Base-by-base conservation (phyloP, 202 grass and related monocot genomes). In the Panicum hallii region DNA sequence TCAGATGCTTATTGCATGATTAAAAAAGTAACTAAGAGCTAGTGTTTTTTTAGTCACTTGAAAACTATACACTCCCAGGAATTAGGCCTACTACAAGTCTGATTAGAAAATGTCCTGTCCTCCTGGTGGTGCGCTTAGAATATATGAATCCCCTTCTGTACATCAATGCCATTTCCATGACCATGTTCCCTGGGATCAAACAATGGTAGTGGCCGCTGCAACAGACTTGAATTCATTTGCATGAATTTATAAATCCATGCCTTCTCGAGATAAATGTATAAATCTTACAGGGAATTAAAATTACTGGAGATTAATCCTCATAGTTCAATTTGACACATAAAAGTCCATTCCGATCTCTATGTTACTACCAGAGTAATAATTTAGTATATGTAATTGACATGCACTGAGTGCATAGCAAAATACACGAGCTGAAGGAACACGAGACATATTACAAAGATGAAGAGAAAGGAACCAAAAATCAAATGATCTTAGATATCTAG, bases 321-420 rank as follows among this genome's bases (percentile, higher is more conserved):
- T 23, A 61, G 47, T 30, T 36, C 3, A 34, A 3, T 26, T 34
- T 38, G 16, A 17, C 74, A 11, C 4, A 65, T 34, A 20, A n/a
- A 55, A 55, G 3, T 22, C 16, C n/a, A 45, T 42, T 66, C 9
- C 55, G 3, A 53, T 2, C 52, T 1, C 7, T 38, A 57, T 80
- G 42, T 30, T 1, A 45, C 22, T 55, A 71, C 22, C 41, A 3
- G 5, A 45, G 36, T 58, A 44, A 13, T 44, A 77, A 44, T 16
- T 72, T 72, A 65, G 60, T 54, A 74, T 45, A 88, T 11, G 26
- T 79, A 71, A 85, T 63, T 82, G 49, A 78, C 80, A 84, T 57
- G 75, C 74, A 81, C 34, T 85, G 50, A 53, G 34, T 61, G 44
- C 54, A 69, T 64, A 63, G 42, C 46, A 70, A 28, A 38, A 71